These are phyloP conservation scores for Breviolum minutum DNA, from an alignment of 73 alveolate species.

Conservation along the genomic window DNA sequence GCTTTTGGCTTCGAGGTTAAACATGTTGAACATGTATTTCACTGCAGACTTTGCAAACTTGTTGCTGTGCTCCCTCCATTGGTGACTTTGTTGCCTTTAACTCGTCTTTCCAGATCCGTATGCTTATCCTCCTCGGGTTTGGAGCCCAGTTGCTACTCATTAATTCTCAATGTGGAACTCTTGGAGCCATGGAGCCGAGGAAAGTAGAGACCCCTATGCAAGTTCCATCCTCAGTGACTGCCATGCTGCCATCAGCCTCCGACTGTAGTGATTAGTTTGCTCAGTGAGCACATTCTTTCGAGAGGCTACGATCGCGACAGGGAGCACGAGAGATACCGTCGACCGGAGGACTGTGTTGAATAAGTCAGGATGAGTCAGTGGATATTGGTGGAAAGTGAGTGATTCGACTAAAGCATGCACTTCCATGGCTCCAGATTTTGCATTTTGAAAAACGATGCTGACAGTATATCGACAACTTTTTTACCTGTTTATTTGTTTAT, in stretches of 20 bases:
- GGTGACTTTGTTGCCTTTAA: background rate
- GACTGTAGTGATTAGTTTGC: no score
- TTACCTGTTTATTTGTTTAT: no score
- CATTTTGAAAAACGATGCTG: background rate
- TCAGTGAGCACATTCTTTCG: background rate
- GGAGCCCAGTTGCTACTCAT: background rate
- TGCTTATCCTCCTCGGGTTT: slow-evolving; percentile 31
- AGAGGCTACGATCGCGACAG: slow-evolving; percentile 84
- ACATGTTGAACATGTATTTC: no score
- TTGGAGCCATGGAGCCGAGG: background rate
- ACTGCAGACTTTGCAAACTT: no score
- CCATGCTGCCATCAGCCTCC: background rate
- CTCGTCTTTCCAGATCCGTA: slow-evolving; percentile 13
- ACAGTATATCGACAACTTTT: no score
- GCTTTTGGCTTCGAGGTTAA: background rate
- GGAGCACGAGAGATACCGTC: slow-evolving; percentile 67
- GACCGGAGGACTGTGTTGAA: slow-evolving; percentile 42
- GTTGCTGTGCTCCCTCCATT: no score
- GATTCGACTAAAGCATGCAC: no score
- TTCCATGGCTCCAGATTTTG: no score
- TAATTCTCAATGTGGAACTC: background rate
- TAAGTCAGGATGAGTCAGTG: no score
- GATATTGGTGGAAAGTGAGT: no score
- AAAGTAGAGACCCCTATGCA: slow-evolving; percentile 9
- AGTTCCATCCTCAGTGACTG: background rate